These are phyloP conservation scores for Hsuehochloa calcarea DNA, from an alignment of 176 grass and related monocot species.

Conservation along the genomic window DNA sequence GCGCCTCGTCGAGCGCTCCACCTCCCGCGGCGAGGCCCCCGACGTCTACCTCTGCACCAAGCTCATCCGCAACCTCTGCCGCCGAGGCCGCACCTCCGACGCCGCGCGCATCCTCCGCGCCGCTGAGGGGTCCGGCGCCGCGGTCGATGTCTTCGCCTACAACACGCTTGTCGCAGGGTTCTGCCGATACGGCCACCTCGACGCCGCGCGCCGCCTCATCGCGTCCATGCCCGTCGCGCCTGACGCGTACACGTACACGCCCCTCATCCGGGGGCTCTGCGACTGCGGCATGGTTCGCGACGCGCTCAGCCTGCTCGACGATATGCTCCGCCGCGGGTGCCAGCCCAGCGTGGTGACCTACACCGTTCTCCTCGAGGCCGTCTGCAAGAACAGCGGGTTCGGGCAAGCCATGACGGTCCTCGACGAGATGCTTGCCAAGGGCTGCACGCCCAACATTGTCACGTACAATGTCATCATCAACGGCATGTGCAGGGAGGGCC, in stretches of 20 bases:
- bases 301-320: slow-evolving; percentile 51
- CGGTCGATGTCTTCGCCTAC: slow-evolving; percentile 55
- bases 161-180: slow-evolving; percentile 53
- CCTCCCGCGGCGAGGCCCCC: slow-evolving; percentile 40
- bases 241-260: slow-evolving; percentile 69
- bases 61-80: slow-evolving; percentile 64
- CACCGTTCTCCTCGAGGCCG: slow-evolving; percentile 62
- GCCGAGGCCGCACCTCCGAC: slow-evolving; percentile 54
- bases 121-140: slow-evolving; percentile 34
- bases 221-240: slow-evolving; percentile 48
- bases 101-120: slow-evolving; percentile 54
- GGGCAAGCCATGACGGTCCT: slow-evolving; percentile 49
- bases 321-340: slow-evolving; percentile 52
- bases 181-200: slow-evolving; percentile 49
- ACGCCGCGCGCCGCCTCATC: slow-evolving; percentile 48
- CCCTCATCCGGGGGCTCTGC: slow-evolving; percentile 61
- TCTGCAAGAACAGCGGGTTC: slow-evolving; percentile 52
- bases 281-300: slow-evolving; percentile 46
- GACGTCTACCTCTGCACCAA: slow-evolving; percentile 66
- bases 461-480: slow-evolving; percentile 75
- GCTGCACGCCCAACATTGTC: slow-evolving; percentile 60
- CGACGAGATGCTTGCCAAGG: slow-evolving; percentile 63
- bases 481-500: slow-evolving; percentile 62
- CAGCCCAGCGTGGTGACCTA: slow-evolving; percentile 63
- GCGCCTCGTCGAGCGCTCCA: slow-evolving; percentile 44